Percentiles rank a stretch among this genome's conserved stretches.
Evolutionary conservation across 1,139 yeast species (phyloP).

Genomic region (Geotrichum klebahnii): DNA sequence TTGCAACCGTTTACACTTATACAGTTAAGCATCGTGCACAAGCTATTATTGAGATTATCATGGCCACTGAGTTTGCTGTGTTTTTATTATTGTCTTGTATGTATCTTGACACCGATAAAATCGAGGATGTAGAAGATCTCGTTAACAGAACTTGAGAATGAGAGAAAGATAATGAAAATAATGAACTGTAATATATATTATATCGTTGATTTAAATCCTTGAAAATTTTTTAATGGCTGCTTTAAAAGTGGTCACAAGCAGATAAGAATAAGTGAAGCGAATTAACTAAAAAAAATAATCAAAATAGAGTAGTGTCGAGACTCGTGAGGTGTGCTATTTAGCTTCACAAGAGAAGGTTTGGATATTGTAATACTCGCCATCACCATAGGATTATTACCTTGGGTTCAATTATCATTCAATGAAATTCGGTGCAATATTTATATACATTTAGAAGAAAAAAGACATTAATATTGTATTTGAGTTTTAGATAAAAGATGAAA

Average conservation of each 20-base stretch:
- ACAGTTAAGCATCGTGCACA: slow-evolving; percentile 35
- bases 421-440: neutral
- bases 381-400: neutral
- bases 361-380: neutral
- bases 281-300: no score
- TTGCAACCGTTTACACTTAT: slow-evolving; percentile 31
- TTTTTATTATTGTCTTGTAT: slow-evolving; percentile 23
- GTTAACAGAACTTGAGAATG: neutral
- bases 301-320: no score
- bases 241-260: no score
- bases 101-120: slow-evolving; percentile 9
- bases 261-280: no score
- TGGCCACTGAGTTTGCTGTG: slow-evolving; percentile 26
- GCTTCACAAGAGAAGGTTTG: no score
- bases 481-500: neutral
- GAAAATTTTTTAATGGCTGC: no score
- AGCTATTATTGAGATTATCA: slow-evolving; percentile 28
- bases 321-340: no score
- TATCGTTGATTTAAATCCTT: no score
- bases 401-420: no score
- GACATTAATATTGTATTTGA: neutral
- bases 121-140: slow-evolving; percentile 7
- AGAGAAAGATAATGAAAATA: neutral
- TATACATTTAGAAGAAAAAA: neutral
- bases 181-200: no score